Evolutionary conservation across 2,329 filamentous ascomycete species (phyloP).

Genomic region (Phoma sp.): DNA sequence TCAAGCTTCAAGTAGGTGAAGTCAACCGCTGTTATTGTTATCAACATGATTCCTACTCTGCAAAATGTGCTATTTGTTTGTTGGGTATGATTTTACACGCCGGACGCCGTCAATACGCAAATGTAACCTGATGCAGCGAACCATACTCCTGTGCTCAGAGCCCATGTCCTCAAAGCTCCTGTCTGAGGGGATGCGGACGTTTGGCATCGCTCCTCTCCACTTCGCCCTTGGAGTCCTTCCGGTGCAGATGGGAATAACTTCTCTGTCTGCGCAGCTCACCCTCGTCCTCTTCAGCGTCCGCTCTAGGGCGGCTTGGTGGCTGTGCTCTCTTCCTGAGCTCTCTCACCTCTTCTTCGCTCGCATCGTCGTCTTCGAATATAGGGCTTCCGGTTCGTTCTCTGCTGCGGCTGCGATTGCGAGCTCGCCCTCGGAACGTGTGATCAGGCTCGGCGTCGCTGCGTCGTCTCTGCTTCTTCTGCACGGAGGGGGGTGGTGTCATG

Average conservation of each 20-base stretch:
- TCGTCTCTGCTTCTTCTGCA: constrained; percentile 35
- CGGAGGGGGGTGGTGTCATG: constrained; percentile 29
- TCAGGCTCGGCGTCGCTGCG: constrained; percentile 46
- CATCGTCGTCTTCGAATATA: constrained; percentile 32
- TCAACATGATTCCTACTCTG: not conserved
- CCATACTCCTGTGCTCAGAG: not conserved
- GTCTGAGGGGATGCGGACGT: constrained; percentile 10
- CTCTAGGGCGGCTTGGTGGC: constrained; percentile 43
- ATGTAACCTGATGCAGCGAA: not conserved
- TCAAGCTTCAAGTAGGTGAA: not conserved
- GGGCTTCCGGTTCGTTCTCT: constrained; percentile 29
- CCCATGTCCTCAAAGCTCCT: constrained; percentile 13
- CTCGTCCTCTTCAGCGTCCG: constrained; percentile 24
- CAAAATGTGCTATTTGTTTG: not conserved
- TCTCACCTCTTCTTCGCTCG: constrained; percentile 34
- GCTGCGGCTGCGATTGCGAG: constrained; percentile 34
- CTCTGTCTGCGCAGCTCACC: constrained; percentile 44
- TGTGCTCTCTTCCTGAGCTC: constrained; percentile 42
- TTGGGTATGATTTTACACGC: constrained; percentile 8
- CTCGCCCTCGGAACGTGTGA: constrained; percentile 43
- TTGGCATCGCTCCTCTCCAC: constrained; percentile 2
- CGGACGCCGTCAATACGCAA: not conserved
- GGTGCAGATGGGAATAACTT: constrained; percentile 46
- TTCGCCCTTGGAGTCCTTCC: constrained; percentile 25
- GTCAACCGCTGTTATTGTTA: not conserved